phyloP scores from a whole-genome alignment of 2,329 filamentous ascomycete genomes.

The Paraphoma sp. region DNA sequence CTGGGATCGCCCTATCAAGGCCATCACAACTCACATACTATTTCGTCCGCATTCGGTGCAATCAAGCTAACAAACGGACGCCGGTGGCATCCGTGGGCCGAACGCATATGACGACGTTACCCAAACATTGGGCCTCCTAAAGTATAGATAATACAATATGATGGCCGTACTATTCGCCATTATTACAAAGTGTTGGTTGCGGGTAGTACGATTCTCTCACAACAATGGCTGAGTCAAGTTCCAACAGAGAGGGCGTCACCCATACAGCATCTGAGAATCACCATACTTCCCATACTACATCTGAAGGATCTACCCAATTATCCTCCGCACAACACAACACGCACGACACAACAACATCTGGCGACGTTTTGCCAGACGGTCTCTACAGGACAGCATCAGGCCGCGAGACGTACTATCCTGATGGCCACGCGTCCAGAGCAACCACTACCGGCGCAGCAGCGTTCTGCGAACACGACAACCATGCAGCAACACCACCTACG shows the following conservation, averaged over 20 bases:
- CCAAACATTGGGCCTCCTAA: background rate
- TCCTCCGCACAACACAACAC: constrained; percentile 2
- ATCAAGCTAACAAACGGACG: constrained; percentile 13
- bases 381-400: constrained; percentile 34
- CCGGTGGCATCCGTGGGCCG: constrained; percentile 12
- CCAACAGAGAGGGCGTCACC: constrained; percentile 8
- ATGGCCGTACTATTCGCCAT: background rate
- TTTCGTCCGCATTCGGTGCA: constrained; percentile 20
- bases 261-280: constrained; percentile 6
- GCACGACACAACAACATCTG: background rate
- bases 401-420: constrained; percentile 37
- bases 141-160: background rate
- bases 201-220: constrained; percentile 3
- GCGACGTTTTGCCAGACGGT: constrained; percentile 10
- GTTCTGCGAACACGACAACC: constrained; percentile 6
- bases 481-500: background rate
- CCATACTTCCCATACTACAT: background rate
- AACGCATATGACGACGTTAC: constrained; percentile 7
- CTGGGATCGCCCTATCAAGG: constrained; percentile 9
- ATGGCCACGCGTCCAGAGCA: constrained; percentile 20
- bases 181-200: background rate
- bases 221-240: constrained; percentile 23
- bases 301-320: background rate
- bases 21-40: constrained; percentile 1
- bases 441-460: constrained; percentile 1